Conservation (phyloP, 1,284 basidiomycete genomes). For the Rhizoctonia solani region DNA sequence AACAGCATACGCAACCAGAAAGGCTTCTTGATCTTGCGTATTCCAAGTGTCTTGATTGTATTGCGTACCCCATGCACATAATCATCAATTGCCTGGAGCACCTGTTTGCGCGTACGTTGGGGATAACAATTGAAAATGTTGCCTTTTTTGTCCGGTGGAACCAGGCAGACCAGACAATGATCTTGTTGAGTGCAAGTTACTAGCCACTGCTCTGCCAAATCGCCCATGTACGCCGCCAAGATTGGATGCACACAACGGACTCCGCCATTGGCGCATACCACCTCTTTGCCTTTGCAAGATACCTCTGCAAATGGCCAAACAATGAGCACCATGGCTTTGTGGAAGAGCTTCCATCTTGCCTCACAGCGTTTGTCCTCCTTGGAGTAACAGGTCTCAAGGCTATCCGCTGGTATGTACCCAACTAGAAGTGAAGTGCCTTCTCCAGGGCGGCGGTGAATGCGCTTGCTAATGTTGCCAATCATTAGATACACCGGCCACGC, state of each 20-base stretch:
- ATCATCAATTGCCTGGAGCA: neutral
- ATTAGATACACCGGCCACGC: slow-evolving; percentile 36
- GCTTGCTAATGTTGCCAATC: slow-evolving; percentile 37
- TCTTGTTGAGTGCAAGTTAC: slow-evolving; percentile 29
- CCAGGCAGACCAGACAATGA: slow-evolving; percentile 27
- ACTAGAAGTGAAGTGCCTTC: slow-evolving; percentile 21
- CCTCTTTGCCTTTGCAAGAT: slow-evolving; percentile 26
- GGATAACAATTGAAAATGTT: neutral
- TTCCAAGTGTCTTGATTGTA: neutral
- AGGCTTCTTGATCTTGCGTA: slow-evolving; percentile 28
- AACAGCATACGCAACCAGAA: slow-evolving; percentile 41
- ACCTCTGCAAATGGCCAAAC: slow-evolving; percentile 35
- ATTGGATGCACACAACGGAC: slow-evolving; percentile 35
- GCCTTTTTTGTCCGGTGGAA: neutral
- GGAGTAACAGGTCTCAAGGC: neutral
- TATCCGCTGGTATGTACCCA: slow-evolving; percentile 31
- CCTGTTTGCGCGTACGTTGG: neutral
- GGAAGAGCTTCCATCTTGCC: slow-evolving; percentile 36
- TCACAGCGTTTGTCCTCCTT: neutral
- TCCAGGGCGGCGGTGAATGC: neutral
- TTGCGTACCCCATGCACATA: neutral
- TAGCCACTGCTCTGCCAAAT: slow-evolving; percentile 40
- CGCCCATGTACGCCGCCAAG: slow-evolving; percentile 40
- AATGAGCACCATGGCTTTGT: slow-evolving; percentile 37
- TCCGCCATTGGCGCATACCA: slow-evolving; percentile 36